Evolutionary conservation across 148 eudicot genomes (phyloP).

Genomic region (Fagopyrum esculentum): DNA sequence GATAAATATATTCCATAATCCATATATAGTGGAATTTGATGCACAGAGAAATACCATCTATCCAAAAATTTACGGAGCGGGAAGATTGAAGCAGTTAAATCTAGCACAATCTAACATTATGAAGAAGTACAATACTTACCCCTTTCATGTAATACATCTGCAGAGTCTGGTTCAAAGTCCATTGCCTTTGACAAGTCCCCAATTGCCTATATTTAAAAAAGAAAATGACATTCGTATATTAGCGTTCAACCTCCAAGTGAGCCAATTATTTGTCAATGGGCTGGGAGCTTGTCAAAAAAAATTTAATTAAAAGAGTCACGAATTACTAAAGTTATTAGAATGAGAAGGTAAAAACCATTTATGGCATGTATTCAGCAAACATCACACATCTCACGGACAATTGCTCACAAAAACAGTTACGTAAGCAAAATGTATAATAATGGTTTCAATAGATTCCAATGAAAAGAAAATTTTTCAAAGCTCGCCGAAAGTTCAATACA

Average conservation of each 20-base stretch:
- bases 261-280: not conserved
- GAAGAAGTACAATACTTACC: constrained; percentile 32
- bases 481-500: not conserved
- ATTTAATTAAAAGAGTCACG: not conserved
- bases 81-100: not conserved
- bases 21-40: not conserved
- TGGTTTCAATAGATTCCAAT: not conserved
- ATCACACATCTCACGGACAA: constrained; percentile 2
- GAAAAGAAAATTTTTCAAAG: not conserved
- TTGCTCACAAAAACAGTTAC: not conserved
- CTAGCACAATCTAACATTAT: not conserved
- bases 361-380: not conserved
- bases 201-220: constrained; percentile 56
- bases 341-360: not conserved
- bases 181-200: constrained; percentile 84
- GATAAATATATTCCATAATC: not conserved
- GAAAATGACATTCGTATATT: not conserved
- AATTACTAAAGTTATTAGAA: not conserved
- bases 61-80: not conserved
- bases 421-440: not conserved
- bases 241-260: not conserved
- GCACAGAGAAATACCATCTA: not conserved
- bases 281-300: not conserved
- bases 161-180: constrained; percentile 80
- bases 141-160: constrained; percentile 92